Percentiles rank a stretch among this genome's conserved stretches.
Conservation (phyloP, 176 grass and related monocot species). For the Aegilops longissima region DNA sequence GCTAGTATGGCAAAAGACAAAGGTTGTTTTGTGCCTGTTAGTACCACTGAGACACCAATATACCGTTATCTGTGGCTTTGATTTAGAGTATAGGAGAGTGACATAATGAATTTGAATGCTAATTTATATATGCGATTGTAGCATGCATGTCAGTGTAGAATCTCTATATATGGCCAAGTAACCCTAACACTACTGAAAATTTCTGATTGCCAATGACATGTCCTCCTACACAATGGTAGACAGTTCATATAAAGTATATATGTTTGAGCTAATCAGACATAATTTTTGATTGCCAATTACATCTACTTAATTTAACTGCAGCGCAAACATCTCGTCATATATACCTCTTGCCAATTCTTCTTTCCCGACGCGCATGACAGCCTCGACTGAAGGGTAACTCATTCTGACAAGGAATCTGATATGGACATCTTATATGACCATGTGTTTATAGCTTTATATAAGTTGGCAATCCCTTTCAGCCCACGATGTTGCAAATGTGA, state of each 20-base stretch:
- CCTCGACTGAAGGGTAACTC: slow-evolving; percentile 12
- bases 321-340: background rate
- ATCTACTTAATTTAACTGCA: background rate
- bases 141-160: too few species aligned
- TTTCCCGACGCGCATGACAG: background rate
- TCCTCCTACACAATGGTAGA: too few species aligned
- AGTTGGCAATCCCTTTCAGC: slow-evolving; percentile 25
- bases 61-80: too few species aligned
- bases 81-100: background rate
- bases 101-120: background rate
- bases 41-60: background rate
- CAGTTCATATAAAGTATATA: background rate
- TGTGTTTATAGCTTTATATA: slow-evolving; percentile 9
- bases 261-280: background rate
- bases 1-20: too few species aligned
- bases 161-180: too few species aligned
- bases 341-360: background rate
- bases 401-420: background rate
- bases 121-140: background rate
- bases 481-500: too few species aligned
- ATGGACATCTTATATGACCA: slow-evolving; percentile 13
- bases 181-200: too few species aligned
- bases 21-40: too few species aligned
- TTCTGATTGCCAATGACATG: too few species aligned
- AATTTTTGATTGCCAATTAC: too few species aligned